Evolutionary conservation across 768 basidiomycete species (phyloP).

Genomic region (Rhodosporidiobolus sp.): DNA sequence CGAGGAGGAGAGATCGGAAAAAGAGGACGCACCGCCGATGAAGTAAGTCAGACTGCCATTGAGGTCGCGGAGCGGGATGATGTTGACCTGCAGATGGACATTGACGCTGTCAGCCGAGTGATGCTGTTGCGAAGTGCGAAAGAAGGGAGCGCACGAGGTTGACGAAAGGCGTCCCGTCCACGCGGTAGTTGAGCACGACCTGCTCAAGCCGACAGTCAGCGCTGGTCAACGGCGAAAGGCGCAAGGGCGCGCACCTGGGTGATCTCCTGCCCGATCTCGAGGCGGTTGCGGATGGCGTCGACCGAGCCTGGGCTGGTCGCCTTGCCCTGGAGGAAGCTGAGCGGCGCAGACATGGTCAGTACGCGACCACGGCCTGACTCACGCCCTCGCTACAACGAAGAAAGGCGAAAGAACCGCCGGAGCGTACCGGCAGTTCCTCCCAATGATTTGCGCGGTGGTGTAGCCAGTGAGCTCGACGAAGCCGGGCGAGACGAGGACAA

Average conservation of each 20-base stretch:
- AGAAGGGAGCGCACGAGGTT: too few species aligned
- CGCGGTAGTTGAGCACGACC: slow-evolving; percentile 32
- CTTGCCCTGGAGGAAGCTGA: slow-evolving; percentile 32
- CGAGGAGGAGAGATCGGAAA: background rate
- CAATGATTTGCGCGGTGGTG: slow-evolving; percentile 27
- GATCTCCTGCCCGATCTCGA: slow-evolving; percentile 12
- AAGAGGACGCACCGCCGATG: slow-evolving; percentile 4
- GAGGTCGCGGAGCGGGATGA: slow-evolving; percentile 31
- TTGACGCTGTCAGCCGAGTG: background rate
- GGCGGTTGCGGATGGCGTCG: slow-evolving; percentile 4
- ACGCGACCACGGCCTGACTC: too few species aligned
- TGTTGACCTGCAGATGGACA: slow-evolving; percentile 4
- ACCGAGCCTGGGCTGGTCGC: slow-evolving; percentile 8
- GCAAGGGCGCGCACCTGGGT: background rate
- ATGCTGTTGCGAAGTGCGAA: too few species aligned
- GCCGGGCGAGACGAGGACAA: slow-evolving; percentile 23
- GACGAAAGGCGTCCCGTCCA: slow-evolving; percentile 7
- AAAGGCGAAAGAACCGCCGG: background rate
- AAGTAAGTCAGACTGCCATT: slow-evolving; percentile 23
- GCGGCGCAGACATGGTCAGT: background rate
- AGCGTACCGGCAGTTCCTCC: slow-evolving; percentile 28
- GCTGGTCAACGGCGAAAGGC: background rate
- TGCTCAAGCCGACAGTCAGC: background rate
- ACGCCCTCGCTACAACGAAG: too few species aligned
- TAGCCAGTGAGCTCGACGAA: slow-evolving; percentile 34